A percentile compares a stretch with the other conserved stretches of the same genome.
Conservation (phyloP, 352 stramenopile genomes). For the Pythium grandisporangium region DNA sequence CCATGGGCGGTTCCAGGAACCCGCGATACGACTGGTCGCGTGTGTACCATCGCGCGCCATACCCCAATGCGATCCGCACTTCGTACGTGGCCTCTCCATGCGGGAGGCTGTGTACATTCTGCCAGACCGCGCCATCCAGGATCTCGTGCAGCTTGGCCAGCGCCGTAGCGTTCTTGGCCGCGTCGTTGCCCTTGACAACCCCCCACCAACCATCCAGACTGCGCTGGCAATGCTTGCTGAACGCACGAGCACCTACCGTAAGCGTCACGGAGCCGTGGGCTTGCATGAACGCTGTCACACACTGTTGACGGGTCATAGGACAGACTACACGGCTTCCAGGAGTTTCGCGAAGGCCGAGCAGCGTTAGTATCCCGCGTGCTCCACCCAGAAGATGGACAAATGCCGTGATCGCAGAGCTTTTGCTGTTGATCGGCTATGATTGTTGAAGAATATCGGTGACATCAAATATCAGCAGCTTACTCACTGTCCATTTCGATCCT, state of each 20-base stretch:
- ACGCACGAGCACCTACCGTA: conserved; percentile 63
- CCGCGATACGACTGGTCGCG: conserved; percentile 51
- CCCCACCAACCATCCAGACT: conserved; percentile 60
- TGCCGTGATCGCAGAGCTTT: conserved; percentile 3
- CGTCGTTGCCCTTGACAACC: conserved; percentile 51
- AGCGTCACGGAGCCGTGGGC: conserved; percentile 30
- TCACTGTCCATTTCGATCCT: too few species aligned
- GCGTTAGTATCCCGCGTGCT: conserved; percentile 47
- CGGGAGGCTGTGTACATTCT: conserved; percentile 75
- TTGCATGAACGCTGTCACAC: conserved; percentile 37
- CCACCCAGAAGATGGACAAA: conserved; percentile 36
- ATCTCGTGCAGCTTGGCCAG: conserved; percentile 36
- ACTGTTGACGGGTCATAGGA: conserved; percentile 47
- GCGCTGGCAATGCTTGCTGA: conserved; percentile 74
- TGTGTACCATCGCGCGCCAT: conserved; percentile 66
- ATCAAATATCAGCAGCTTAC: too few species aligned
- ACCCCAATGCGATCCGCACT: conserved; percentile 54
- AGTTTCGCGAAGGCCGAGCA: conserved; percentile 59
- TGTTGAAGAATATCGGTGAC: not conserved
- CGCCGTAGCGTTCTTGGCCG: conserved; percentile 49
- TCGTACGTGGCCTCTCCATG: conserved; percentile 64
- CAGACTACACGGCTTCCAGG: conserved; percentile 33
- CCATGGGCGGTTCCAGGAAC: conserved; percentile 81
- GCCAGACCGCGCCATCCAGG: conserved; percentile 54
- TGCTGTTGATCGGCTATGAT: too few species aligned